Base-by-base conservation (phyloP, 345 rosid genomes). In the Hypericum perforatum region DNA sequence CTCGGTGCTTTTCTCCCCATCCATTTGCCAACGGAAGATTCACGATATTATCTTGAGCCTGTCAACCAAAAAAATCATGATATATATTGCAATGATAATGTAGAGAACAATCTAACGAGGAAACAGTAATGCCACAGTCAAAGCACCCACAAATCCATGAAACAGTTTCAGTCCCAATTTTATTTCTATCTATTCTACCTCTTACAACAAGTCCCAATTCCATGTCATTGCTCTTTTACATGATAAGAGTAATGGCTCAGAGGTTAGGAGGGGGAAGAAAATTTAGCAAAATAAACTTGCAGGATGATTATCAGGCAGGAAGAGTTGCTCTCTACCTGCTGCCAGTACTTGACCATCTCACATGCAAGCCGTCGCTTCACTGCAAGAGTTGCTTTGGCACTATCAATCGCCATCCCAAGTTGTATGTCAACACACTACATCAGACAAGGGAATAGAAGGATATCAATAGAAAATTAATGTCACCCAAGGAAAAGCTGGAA, bases 291-390 rank as follows among this genome's bases (percentile, higher is more conserved):
- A 22, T 22, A 22, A 22, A 22, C 32, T 22, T 22, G 32, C 32
- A 22, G 32, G 32, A 22, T 1, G 1, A 22, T 22, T 22, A 22
- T 22, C 32, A 4, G 32, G 32, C 32, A 22, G 32, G 32, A 22
- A 22, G 32, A 22, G 32, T 22, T 22, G 4, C 29, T 22, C 32
- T 22, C 54, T 81, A 92, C 98, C 94, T 94, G 99, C 76, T 89
- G 95, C 99, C 97, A 94, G 64, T 84, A 89, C 71, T 85, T 94
- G 8, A 88, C 95, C 97, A 94, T 86, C 82, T 94, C 99, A 70
- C 99, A 94, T 56, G 97, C 87, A 75, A 94, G 97, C 69, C 99
- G 80, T 55, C 99, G 79, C 68, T 94, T 94, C 69, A 94, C 99
- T 59, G 99, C 97, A 56, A 94, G 89, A 63, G 97, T 94, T 63